Base-by-base conservation (phyloP, 192 early-diverging fungal genomes). In the Neocallimastix lanati region DNA sequence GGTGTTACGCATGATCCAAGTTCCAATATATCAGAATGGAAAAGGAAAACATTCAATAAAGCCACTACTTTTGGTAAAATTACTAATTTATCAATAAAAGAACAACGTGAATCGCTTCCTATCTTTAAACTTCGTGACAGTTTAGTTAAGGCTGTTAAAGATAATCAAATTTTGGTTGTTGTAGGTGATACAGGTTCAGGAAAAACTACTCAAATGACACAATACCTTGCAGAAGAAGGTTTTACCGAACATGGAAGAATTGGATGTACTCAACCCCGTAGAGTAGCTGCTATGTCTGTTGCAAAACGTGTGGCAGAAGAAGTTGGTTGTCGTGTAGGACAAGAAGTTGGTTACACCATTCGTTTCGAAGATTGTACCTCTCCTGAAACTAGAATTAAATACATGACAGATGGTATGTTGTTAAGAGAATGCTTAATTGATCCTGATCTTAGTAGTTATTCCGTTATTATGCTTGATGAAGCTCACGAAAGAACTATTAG, bases 351-450 rank as follows among this genome's bases (percentile, higher is more conserved):
- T 16, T 99, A 99, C 80, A 93, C 96, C 15, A 98, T 99, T 81
- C 95, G 98, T 78, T 99, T 99, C 79, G 98, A 99, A 84, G 98
- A 99, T 84, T 97, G 95, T 85, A 98, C 96, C 12, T 91, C 91
- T 36, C 91, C 92, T 9, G 88, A 90, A 76, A 99, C 98, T 11
- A 86, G 84, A 80, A 94, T 99, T 82, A 99, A 98, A 85, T 98
- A 98, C 86, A 98, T 99, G 98, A 99, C 98, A 21, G 98, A 98
- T 81, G 98, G 98, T 85, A 95, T 98, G 92, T 82, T 99, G 28
- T 85, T 98, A 77, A 89, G 96, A 82, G 98, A 99, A 82, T 93
- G 94, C 80, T 87, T 99, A 77, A 90, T 95, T 0, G 94, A 96
- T 80, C 88, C 93, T 2, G 87, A 89, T 33, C 87, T 99, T 82